These are phyloP conservation scores for Nothophaeocryptopus gaeumannii DNA, from an alignment of 2,329 filamentous ascomycete genomes.

Conservation along the genomic window DNA sequence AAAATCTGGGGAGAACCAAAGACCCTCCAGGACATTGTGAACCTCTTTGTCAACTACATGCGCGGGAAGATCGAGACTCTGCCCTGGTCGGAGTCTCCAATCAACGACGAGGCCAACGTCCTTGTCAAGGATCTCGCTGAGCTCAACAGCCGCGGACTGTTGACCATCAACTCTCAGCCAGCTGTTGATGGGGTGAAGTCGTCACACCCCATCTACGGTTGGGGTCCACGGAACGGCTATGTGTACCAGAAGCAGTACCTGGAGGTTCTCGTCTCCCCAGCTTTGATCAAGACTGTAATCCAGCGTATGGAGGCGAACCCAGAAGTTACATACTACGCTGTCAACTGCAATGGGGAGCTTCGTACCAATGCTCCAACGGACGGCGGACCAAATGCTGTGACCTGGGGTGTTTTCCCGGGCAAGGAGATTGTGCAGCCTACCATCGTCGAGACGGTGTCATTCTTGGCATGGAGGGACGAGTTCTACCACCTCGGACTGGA, in stretches of 20 bases:
- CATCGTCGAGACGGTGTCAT: conserved; percentile 97
- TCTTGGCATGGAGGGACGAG: conserved; percentile 98
- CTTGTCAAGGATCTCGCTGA: conserved; percentile 75
- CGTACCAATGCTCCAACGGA: conserved; percentile 81
- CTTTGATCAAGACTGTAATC: conserved; percentile 73
- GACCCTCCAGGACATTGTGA: conserved; percentile 73
- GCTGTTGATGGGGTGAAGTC: conserved; percentile 90
- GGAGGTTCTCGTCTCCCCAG: conserved; percentile 81
- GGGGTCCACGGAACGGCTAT: conserved; percentile 92
- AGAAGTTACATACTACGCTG: conserved; percentile 90
- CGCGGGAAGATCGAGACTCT: conserved; percentile 75
- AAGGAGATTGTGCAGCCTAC: conserved; percentile 99
- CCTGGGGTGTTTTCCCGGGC: conserved; percentile 97
- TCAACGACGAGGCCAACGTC: conserved; percentile 75
- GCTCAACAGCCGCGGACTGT: conserved; percentile 79
- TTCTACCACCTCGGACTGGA: conserved; percentile 89
- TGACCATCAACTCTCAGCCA: conserved; percentile 97
- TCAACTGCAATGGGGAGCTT: conserved; percentile 77
- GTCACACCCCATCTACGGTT: conserved; percentile 80
- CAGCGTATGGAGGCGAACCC: conserved; percentile 72
- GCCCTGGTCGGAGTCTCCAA: conserved; percentile 90
- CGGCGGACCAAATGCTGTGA: conserved; percentile 87
- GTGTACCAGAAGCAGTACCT: conserved; percentile 98
- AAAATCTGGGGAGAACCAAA: conserved; percentile 89
- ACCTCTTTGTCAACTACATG: conserved; percentile 83